These are phyloP conservation scores for Oropetium thomaeum DNA, from an alignment of 176 grass and related monocot genomes.

Conservation along the genomic window DNA sequence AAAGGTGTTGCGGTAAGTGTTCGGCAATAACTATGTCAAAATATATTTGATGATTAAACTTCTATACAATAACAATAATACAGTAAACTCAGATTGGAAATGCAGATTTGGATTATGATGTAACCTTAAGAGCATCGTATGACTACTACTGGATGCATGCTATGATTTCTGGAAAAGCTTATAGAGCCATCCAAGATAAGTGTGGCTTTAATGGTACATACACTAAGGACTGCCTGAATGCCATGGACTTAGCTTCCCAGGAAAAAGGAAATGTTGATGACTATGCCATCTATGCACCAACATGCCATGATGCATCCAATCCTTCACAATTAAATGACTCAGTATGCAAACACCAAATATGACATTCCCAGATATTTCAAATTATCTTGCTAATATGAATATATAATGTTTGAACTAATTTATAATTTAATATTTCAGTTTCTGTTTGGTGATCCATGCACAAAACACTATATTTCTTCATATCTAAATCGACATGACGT, in stretches of 20 bases:
- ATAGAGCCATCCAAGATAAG: slow-evolving; percentile 40
- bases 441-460: slow-evolving; percentile 43
- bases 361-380: slow-evolving; percentile 1
- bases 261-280: slow-evolving; percentile 57
- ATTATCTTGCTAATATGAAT: slow-evolving; percentile 12
- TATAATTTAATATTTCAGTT: slow-evolving; percentile 35
- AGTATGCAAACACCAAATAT: slow-evolving; percentile 30
- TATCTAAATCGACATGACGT: slow-evolving; percentile 63
- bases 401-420: not conserved
- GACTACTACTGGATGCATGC: slow-evolving; percentile 69
- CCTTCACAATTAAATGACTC: slow-evolving; percentile 35
- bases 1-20: slow-evolving; percentile 67
- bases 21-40: slow-evolving; percentile 17
- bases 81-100: slow-evolving; percentile 54
- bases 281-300: slow-evolving; percentile 50
- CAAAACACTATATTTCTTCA: slow-evolving; percentile 43
- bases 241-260: slow-evolving; percentile 36
- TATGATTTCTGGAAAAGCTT: slow-evolving; percentile 61
- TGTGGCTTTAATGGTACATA: slow-evolving; percentile 51
- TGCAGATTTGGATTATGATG: slow-evolving; percentile 42
- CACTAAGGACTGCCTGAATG: slow-evolving; percentile 39
- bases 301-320: slow-evolving; percentile 33
- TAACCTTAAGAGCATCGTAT: slow-evolving; percentile 48
- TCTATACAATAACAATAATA: slow-evolving; percentile 2
- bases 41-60: slow-evolving; percentile 23